Percentiles rank a stretch among this genome's conserved stretches.
Evolutionary conservation across 2,329 filamentous ascomycete species (phyloP).

Genomic region (Alternaria incomplexa): DNA sequence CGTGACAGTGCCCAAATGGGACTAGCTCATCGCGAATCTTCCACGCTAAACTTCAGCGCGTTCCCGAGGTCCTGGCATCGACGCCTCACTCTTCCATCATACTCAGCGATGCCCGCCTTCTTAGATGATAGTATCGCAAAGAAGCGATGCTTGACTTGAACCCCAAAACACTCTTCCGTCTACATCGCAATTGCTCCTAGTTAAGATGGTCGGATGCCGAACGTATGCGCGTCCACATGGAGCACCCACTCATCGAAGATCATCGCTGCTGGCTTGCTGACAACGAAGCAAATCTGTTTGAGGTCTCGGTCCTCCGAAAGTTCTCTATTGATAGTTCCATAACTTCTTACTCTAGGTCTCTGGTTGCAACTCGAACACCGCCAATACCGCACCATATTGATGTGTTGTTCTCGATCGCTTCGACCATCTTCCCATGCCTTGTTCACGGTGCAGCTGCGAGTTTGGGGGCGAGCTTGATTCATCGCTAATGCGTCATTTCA

Average conservation of each 20-base stretch:
- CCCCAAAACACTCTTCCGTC: not conserved
- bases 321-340: not conserved
- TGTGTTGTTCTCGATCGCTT: not conserved
- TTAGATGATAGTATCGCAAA: not conserved
- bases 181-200: not conserved
- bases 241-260: not conserved
- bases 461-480: not conserved
- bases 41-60: not conserved
- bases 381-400: not conserved
- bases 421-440: not conserved
- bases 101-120: not conserved
- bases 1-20: not conserved
- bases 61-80: not conserved
- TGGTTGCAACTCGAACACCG: not conserved
- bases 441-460: not conserved
- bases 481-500: not conserved
- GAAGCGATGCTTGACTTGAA: not conserved
- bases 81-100: not conserved
- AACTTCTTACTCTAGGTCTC: not conserved
- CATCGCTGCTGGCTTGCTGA: not conserved
- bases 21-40: not conserved
- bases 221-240: not conserved
- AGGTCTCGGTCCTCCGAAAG: accelerated
- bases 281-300: not conserved
- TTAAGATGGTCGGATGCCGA: not conserved